Conservation (phyloP, 176 grass and related monocot genomes). For the Lolium rigidum region DNA sequence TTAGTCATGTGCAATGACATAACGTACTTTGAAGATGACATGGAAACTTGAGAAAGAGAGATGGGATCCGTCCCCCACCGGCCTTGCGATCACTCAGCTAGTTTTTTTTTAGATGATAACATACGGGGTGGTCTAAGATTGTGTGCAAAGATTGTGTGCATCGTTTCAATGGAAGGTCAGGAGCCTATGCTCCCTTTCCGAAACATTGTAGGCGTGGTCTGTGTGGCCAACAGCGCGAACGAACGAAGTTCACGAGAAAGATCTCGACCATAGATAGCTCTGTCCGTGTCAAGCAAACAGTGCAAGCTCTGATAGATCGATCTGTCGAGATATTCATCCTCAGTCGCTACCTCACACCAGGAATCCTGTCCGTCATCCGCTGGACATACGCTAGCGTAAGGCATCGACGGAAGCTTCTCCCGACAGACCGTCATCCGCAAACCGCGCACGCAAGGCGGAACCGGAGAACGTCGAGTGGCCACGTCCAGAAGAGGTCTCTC, state of each 20-base stretch:
- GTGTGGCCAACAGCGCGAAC: background rate
- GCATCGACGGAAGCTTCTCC: slow-evolving; percentile 13
- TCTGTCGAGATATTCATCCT: background rate
- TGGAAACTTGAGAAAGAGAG: too few relatives aligned
- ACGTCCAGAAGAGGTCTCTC: background rate
- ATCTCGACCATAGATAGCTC: background rate
- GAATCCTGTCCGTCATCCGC: slow-evolving; percentile 7
- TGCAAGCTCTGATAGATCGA: background rate
- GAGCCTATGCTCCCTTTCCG: too few relatives aligned
- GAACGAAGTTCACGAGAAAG: slow-evolving; percentile 1
- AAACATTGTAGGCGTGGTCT: background rate
- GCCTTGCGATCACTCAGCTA: too few relatives aligned
- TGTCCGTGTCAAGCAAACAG: background rate
- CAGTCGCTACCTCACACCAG: background rate
- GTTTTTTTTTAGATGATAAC: too few relatives aligned
- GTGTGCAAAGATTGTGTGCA: too few relatives aligned
- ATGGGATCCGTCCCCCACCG: too few relatives aligned
- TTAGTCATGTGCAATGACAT: too few relatives aligned
- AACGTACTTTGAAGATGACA: too few relatives aligned
- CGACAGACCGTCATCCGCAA: slow-evolving; percentile 15
- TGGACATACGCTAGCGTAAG: slow-evolving; percentile 27
- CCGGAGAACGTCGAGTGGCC: background rate
- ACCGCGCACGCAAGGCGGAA: background rate
- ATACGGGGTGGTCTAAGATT: too few relatives aligned
- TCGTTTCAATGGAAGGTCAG: too few relatives aligned